These are phyloP conservation scores for Epichloe festucae DNA, from an alignment of 2,329 filamentous ascomycete species.

Conservation along the genomic window DNA sequence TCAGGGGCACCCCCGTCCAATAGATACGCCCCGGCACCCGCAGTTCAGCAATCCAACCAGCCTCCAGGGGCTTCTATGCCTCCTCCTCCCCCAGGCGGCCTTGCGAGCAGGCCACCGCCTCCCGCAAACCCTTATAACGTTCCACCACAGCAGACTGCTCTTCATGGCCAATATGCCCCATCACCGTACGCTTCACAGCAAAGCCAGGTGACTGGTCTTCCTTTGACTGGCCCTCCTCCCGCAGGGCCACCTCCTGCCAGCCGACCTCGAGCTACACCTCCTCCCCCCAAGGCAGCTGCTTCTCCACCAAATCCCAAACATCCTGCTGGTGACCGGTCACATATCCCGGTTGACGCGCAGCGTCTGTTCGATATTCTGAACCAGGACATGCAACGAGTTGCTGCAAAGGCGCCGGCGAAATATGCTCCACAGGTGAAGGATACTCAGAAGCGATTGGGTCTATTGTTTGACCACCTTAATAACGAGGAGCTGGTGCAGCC, in stretches of 20 bases:
- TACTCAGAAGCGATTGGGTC: conserved; percentile 80
- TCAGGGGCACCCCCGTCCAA: conserved; percentile 55
- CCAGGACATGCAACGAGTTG: conserved; percentile 79
- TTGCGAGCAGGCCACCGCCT: conserved; percentile 29
- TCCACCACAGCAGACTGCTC: conserved; percentile 32
- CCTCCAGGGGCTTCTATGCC: conserved; percentile 24
- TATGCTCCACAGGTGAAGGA: conserved; percentile 86
- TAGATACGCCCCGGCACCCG: conserved; percentile 60
- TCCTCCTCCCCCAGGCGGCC: conserved; percentile 23
- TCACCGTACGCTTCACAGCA: conserved; percentile 27
- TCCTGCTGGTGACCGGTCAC: conserved; percentile 75
- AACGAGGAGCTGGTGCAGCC: conserved; percentile 82
- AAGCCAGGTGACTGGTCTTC: conserved; percentile 24
- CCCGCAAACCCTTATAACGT: conserved; percentile 30
- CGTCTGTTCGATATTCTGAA: conserved; percentile 70
- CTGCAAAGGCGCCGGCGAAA: conserved; percentile 68
- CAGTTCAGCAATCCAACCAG: conserved; percentile 37
- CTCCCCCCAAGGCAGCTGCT: conserved; percentile 32
- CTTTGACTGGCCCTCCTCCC: conserved; percentile 26
- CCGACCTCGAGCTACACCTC: conserved; percentile 25
- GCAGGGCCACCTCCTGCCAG: conserved; percentile 19
- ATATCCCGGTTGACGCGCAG: conserved; percentile 68
- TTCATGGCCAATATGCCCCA: conserved; percentile 21
- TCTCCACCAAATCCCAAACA: conserved; percentile 50
- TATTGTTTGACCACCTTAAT: conserved; percentile 95